Evolutionary conservation across 2,329 filamentous ascomycete genomes (phyloP), one percentile per base, ranked within the genome.

Genomic region (Ambrosiella beaveri): DNA sequence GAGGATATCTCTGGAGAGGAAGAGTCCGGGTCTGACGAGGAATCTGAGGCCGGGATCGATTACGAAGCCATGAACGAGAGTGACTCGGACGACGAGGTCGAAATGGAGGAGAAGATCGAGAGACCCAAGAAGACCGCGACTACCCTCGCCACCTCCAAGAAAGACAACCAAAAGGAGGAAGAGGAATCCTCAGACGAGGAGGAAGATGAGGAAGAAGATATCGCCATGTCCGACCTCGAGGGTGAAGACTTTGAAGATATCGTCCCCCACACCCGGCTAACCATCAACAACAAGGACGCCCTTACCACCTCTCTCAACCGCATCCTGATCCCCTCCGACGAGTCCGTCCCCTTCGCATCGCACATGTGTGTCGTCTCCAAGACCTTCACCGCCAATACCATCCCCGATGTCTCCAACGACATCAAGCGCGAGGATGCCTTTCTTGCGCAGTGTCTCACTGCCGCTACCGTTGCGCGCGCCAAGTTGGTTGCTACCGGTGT

Each of bases 221-320:
- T 96, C 50, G 85, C 90, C 3, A 80, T 95, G 63, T 95, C 88
- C 38, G 86, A 87, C 56, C 73, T 82, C 36, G 74, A 86, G 57
- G 88, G 86, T 17, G 86, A 87, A 62, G 89, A 94, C 65, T 85
- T 81, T 65, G 87, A 87, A 71, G 90, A 95, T 67, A 79, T 95
- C 45, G 81, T 95, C 62, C 88, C 89, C 13, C 86, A 95, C 72
- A 88, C 93, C 68, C 86, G 89, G 65, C 83, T 96, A 63, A 96
- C 90, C 57, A 97, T 97, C 74, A 96, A 98, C 79, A 98, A 98
- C 75, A 90, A 86, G 57, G 76, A 86, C 63, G 93, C 91, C 39
- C 86, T 98, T 56, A 80, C 81, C 63, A 77, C 86, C 64, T 82
- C 88, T 11, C 78, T 94, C 62, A 85, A 86, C 66, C 88, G 90